Conservation (phyloP, 768 basidiomycete genomes). For the Lactarius hatsudake region DNA sequence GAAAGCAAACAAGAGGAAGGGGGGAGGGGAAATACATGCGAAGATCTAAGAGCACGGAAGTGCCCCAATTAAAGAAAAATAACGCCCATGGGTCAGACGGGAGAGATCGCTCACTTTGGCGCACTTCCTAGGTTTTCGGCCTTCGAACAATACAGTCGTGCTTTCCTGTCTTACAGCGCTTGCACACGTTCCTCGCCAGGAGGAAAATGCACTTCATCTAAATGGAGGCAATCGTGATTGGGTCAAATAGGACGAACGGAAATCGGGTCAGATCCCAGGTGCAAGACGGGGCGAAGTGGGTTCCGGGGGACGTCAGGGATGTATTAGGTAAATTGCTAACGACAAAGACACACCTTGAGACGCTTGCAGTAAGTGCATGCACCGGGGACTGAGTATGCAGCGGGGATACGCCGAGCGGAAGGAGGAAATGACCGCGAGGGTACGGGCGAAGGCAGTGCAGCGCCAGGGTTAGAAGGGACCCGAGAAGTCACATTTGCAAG, state of each 20-base stretch:
- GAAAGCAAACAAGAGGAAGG: slow-evolving; percentile 29
- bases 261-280: background rate
- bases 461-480: slow-evolving; percentile 9
- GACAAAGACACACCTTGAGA: slow-evolving; percentile 63
- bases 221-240: background rate
- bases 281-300: background rate
- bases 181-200: slow-evolving; percentile 68
- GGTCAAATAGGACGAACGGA: slow-evolving; percentile 10
- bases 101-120: slow-evolving; percentile 65
- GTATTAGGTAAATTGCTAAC: background rate
- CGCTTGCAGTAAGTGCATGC: slow-evolving; percentile 87
- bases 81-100: slow-evolving; percentile 1
- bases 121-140: slow-evolving; percentile 74
- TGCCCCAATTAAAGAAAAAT: slow-evolving; percentile 1
- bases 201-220: slow-evolving; percentile 90
- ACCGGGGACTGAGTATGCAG: slow-evolving; percentile 53
- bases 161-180: slow-evolving; percentile 66
- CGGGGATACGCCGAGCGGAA: slow-evolving; percentile 4
- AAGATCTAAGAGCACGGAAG: slow-evolving; percentile 32
- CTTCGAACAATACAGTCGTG: slow-evolving; percentile 83
- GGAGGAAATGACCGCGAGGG: slow-evolving; percentile 2
- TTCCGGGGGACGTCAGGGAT: slow-evolving; percentile 10
- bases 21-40: slow-evolving; percentile 23
- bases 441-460: slow-evolving; percentile 15
- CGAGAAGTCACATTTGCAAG: slow-evolving; percentile 6